These are phyloP conservation scores for Durotheca rogersii DNA, from an alignment of 495 filamentous ascomycete genomes.

Conservation along the genomic window DNA sequence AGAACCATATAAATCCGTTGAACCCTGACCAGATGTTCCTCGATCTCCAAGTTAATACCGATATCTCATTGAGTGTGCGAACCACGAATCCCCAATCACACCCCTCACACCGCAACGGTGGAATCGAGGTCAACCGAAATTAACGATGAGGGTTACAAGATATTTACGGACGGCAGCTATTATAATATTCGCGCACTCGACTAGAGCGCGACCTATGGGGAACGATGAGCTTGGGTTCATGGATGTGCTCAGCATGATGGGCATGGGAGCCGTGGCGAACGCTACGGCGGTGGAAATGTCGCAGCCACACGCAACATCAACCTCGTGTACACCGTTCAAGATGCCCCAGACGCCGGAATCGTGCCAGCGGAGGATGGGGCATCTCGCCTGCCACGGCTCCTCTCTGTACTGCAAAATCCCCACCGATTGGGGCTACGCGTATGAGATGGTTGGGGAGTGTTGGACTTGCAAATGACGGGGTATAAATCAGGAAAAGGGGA, in stretches of 20 bases:
- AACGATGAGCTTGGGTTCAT: conserved; percentile 10
- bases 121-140: neutral
- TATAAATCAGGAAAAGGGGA: neutral
- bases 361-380: conserved; percentile 13
- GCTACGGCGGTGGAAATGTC: neutral
- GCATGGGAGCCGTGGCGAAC: conserved; percentile 16
- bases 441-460: conserved; percentile 19
- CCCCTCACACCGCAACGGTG: neutral
- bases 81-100: neutral
- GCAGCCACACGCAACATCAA: neutral
- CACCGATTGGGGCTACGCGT: conserved; percentile 19
- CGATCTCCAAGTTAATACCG: neutral
- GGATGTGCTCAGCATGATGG: conserved; percentile 3
- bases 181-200: neutral
- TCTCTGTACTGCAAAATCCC: conserved; percentile 21
- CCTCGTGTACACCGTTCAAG: conserved; percentile 16
- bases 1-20: conserved; percentile 7
- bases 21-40: neutral
- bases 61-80: too few species aligned
- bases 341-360: conserved; percentile 15
- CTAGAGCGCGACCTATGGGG: neutral
- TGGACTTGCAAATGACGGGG: conserved; percentile 20
- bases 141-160: neutral
- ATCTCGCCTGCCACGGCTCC: conserved; percentile 13
- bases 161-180: neutral